Base-by-base conservation (phyloP, 108 stramenopile genomes). In the Cyclotella choctawhatcheeana region DNA sequence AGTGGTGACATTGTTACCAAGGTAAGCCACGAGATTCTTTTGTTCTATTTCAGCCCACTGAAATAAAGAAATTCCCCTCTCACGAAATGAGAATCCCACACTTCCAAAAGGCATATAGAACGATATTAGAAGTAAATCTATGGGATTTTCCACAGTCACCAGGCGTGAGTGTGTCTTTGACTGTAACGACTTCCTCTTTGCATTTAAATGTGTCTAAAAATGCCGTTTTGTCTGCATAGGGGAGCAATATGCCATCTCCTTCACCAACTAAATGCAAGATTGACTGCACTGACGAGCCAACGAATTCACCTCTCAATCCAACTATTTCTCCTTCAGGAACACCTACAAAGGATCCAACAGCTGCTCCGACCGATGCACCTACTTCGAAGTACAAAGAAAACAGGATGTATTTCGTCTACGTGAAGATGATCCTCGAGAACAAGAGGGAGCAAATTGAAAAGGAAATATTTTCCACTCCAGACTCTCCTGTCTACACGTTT, bases 241-340 rank as follows among this genome's bases (percentile, higher is more conserved):
- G 76, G 13, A 56, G 62, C 18, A 62, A 70, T 18, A 51, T 53
- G 17, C 75, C 75, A 53, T 61, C 75, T 24, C 75, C 75, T 3
- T 56, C 60, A n/a, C 75, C 71, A 5, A 63, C 71, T 8, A 33
- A 62, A 63, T 72, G 71, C 35, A 50, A 16, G 30, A 17, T 27
- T 21, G 51, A 55, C 47, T 72, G 71, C 40, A 72, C 71, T 3
- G 31, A 62, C 16, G 18, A 34, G 1, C 71, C 71, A 24, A 63
- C 71, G 16, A n/a, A 47, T 29, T 50, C 44, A 31, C 71, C 66
- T 8, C 33, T 51, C 16, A 17, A 29, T 7, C 76, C 76, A 25
- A 69, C 76, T 14, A 16, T 20, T 10, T 12, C 44, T 58, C 76
- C 69, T 17, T 53, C 69, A 51, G 69, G 0, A 16, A 47, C 62